Evolutionary conservation across 2,329 filamentous ascomycete species (phyloP).

Genomic region (Beauveria asiatica): DNA sequence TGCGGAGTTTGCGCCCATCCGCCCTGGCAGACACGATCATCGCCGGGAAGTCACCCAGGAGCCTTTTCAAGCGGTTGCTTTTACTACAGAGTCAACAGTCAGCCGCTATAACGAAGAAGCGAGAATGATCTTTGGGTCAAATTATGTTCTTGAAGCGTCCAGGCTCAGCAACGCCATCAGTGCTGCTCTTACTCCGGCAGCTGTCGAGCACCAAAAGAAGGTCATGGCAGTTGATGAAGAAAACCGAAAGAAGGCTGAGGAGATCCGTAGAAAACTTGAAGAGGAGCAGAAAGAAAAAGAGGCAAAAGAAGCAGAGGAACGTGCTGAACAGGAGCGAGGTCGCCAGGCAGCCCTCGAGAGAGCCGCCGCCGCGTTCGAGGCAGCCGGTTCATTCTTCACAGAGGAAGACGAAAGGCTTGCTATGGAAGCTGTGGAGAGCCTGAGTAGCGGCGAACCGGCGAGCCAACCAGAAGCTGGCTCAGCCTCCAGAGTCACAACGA

Average conservation of each 20-base stretch:
- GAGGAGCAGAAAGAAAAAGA: slow-evolving; percentile 46
- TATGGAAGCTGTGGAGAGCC: slow-evolving; percentile 72
- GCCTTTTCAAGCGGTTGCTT: slow-evolving; percentile 67
- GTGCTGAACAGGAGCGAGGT: slow-evolving; percentile 55
- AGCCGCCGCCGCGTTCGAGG: slow-evolving; percentile 33
- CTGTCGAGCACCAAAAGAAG: slow-evolving; percentile 72
- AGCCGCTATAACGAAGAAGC: slow-evolving; percentile 86
- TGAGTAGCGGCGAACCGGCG: slow-evolving; percentile 13
- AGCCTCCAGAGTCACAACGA: slow-evolving; percentile 61
- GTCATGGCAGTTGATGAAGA: slow-evolving; percentile 51
- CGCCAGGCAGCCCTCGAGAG: slow-evolving; percentile 49
- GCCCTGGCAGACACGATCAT: slow-evolving; percentile 37
- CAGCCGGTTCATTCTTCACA: slow-evolving; percentile 22
- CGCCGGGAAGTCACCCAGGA: slow-evolving; percentile 46
- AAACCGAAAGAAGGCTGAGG: slow-evolving; percentile 39
- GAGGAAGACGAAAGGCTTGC: slow-evolving; percentile 26
- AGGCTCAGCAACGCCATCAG: slow-evolving; percentile 61
- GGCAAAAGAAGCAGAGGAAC: slow-evolving; percentile 46
- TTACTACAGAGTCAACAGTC: slow-evolving; percentile 61
- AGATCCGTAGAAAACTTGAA: slow-evolving; percentile 52
- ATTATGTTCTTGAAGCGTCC: slow-evolving; percentile 56
- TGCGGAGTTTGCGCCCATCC: slow-evolving; percentile 37
- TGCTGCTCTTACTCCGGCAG: slow-evolving; percentile 69
- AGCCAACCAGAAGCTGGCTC: slow-evolving; percentile 18
- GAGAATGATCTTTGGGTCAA: slow-evolving; percentile 69